Base-by-base conservation (phyloP, 2,329 filamentous ascomycete genomes). In the Raffaelea ambrosiae region DNA sequence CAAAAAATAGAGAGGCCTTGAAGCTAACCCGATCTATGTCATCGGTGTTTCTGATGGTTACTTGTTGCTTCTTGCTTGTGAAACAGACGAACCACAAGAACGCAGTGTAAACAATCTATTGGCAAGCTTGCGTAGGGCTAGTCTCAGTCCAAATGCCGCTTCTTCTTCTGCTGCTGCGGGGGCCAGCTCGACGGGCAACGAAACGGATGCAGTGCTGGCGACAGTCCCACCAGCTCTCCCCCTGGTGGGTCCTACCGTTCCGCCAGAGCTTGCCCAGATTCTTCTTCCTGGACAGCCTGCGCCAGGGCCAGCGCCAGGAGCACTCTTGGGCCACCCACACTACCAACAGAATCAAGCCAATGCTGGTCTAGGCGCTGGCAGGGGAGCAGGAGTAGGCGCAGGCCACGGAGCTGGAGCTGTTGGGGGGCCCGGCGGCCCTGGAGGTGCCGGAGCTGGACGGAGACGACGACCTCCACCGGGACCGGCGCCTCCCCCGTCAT, bases 71-170 rank as follows among this genome's bases (percentile, higher is more conserved):
- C 31, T 50, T 44, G 9, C 22, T 26, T 40, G 41, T 44, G 14
- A 22, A 20, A 53, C 47, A 54, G 53, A 54, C 26, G 53, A 51
- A 22, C 48, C 53, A 9, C 48, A 51, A 35, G 38, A 47, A 43
- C 67, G 64, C 44, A 65, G 71, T 50, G 79, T 83, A 59, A 83
- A 83, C 60, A 73, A 82, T 53, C 66, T 81, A 51, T 72, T 83
- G 57, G 71, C 75, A 51, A 73, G 70, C 52, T 60, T 81, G 55
- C 77, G 79, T 58, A 74, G 71, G 57, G 65, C 66, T 46, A 67
- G 66, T 42, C 48, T 68, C 52, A 55, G 54, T 49, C 44, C 48
- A 47, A 50, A 49, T 43, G 48, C 33, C 23, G 19, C 35, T n/a
- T 44, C 46, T 4, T 42, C 46, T 11, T n/a, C 31, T 36, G 41